Base-by-base conservation (phyloP, 176 grass and related monocot genomes). In the Stipa capillata region DNA sequence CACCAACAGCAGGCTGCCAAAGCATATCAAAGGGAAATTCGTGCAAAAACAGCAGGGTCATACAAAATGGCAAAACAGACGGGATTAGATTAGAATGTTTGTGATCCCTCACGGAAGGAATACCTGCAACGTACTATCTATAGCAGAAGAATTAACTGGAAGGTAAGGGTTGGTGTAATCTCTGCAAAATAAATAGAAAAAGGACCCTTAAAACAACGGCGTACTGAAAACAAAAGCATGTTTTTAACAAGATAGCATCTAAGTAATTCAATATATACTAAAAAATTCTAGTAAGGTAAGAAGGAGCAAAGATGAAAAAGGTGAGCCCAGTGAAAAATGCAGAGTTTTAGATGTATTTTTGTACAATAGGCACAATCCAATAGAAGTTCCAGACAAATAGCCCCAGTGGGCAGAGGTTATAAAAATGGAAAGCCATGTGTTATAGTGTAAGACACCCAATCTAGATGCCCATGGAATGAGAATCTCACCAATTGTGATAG, bases 151-250 rank as follows among this genome's bases (percentile, higher is more conserved):
- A 76, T 94, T 94, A 43, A 99, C 90, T 69, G 96, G 92, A 86
- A 99, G 96, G 73, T 99, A 95, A 20, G 90, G 96, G 57, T 99
- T 99, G 58, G 88, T 99, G 81, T 99, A 99, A 81, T 99, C 96
- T 73, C 96, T 99, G 72, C 69, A 79, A 72, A 69, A 77, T 64
- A 84, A 72, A 52, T 86, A 73, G 16, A 36, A 58, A 64, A 55
- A 83, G 31, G 18, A 78, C 28, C 21, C 23, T 52, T 42, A 41
- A n/a, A 82, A 61, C 28, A 45, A 58, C 73, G 0, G 12, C 14
- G 4, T 53, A 82, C 18, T 25, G 53, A 74, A 74, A 67, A 74
- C 6, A 52, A 76, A 74, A 77, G 6, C 32, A 58, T 52, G 33
- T 34, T 37, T 50, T 45, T 27, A 61, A 69, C 52, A 68, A 74